A percentile compares a stretch with the other conserved stretches of the same genome.
Evolutionary conservation across 2,329 filamentous ascomycete genomes (phyloP).

Genomic region (Phyllosticta ampelicida): DNA sequence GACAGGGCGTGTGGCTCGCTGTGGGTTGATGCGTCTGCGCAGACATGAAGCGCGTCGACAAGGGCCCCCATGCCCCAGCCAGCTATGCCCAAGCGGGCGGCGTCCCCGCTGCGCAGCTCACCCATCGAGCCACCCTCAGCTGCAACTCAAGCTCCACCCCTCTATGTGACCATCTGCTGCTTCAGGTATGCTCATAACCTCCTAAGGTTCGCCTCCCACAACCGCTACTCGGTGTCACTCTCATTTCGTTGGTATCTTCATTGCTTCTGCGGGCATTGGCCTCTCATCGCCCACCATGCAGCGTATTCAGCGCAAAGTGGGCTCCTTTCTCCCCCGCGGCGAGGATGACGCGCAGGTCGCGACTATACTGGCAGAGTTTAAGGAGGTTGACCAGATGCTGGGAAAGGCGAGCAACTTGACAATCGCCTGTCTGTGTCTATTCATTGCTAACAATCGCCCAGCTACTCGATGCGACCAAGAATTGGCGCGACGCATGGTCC

Average conservation of each 20-base stretch:
- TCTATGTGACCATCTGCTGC: not conserved
- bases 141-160: slow-evolving; percentile 4
- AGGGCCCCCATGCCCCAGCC: slow-evolving; percentile 1
- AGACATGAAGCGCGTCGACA: slow-evolving; percentile 2
- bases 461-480: slow-evolving; percentile 65
- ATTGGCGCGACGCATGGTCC: slow-evolving; percentile 71
- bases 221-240: no score
- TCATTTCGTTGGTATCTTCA: not conserved
- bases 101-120: slow-evolving; percentile 1
- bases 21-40: not conserved
- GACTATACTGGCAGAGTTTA: slow-evolving; percentile 65
- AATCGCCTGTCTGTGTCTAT: not conserved
- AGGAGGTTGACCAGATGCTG: slow-evolving; percentile 66
- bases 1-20: slow-evolving; percentile 11
- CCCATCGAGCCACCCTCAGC: no score
- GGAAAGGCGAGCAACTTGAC: slow-evolving; percentile 46
- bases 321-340: slow-evolving; percentile 57
- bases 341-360: slow-evolving; percentile 70
- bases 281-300: slow-evolving; percentile 45
- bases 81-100: not conserved
- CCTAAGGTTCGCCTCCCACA: slow-evolving; percentile 4
- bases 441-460: slow-evolving; percentile 24
- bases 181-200: slow-evolving; percentile 1
- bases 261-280: not conserved
- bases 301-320: slow-evolving; percentile 63